Conservation (phyloP, 2,329 filamentous ascomycete genomes). For the Fusarium globosum region DNA sequence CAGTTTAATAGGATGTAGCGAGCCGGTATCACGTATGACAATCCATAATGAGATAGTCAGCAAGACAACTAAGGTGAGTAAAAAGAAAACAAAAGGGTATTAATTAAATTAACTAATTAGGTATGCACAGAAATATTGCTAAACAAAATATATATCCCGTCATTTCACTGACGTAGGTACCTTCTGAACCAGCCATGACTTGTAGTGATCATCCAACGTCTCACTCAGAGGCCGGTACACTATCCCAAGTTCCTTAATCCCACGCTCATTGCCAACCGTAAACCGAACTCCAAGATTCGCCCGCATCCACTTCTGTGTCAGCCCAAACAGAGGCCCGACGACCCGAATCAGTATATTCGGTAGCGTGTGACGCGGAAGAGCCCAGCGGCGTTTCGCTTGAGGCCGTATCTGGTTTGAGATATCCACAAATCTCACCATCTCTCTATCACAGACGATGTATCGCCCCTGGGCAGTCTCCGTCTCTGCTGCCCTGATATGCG, state of each 20-base stretch:
- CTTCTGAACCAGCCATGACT: not conserved
- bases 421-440: not conserved
- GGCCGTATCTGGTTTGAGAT: not conserved
- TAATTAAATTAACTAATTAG: fast-evolving
- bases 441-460: not conserved
- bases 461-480: not conserved
- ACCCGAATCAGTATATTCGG: not conserved
- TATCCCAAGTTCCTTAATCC: not conserved
- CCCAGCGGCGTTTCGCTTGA: not conserved
- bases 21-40: too few relatives aligned
- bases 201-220: slow-evolving; percentile 2
- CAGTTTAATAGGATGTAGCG: too few relatives aligned
- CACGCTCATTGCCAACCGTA: not conserved
- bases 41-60: too few relatives aligned
- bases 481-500: not conserved
- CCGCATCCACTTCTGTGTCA: not conserved
- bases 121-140: fast-evolving
- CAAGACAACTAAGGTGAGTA: too few relatives aligned
- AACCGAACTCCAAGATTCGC: not conserved
- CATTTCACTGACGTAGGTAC: not conserved
- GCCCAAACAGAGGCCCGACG: not conserved
- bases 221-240: not conserved
- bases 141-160: fast-evolving
- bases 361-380: not conserved
- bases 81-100: not conserved